Evolutionary conservation across 257 asterid genomes (phyloP).

Genomic region (Eustoma russellianum): DNA sequence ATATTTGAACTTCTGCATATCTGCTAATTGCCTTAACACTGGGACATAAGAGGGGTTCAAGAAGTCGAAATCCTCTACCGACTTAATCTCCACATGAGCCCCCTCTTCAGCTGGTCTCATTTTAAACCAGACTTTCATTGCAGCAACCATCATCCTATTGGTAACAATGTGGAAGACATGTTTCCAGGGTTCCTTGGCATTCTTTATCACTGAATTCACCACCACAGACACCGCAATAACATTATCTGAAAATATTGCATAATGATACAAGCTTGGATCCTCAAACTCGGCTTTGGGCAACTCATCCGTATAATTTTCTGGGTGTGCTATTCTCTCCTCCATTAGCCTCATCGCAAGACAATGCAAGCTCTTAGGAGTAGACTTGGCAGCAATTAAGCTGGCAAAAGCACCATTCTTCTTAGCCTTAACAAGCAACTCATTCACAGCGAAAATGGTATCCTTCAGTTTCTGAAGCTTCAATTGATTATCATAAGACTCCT

Average conservation of each 20-base stretch:
- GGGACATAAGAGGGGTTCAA: slow-evolving; percentile 73
- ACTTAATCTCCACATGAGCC: slow-evolving; percentile 77
- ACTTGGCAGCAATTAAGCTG: slow-evolving; percentile 76
- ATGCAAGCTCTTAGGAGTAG: slow-evolving; percentile 98
- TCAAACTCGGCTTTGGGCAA: slow-evolving; percentile 67
- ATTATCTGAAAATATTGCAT: slow-evolving; percentile 85
- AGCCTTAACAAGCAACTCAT: slow-evolving; percentile 86
- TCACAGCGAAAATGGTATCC: slow-evolving; percentile 87
- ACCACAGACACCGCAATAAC: slow-evolving; percentile 90
- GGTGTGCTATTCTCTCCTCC: slow-evolving; percentile 96
- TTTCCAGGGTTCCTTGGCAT: slow-evolving; percentile 86
- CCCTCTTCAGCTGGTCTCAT: slow-evolving; percentile 83
- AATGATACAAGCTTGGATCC: slow-evolving; percentile 85
- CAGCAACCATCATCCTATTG: slow-evolving; percentile 83
- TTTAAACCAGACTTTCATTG: slow-evolving; percentile 94
- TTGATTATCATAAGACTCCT: slow-evolving; percentile 94
- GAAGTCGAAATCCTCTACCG: slow-evolving; percentile 60
- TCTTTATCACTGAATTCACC: slow-evolving; percentile 73
- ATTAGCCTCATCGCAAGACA: slow-evolving; percentile 93
- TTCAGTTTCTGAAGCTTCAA: slow-evolving; percentile 88
- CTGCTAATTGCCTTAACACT: slow-evolving; percentile 54
- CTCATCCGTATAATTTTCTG: slow-evolving; percentile 74
- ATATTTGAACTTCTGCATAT: slow-evolving; percentile 58
- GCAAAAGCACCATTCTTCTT: slow-evolving; percentile 87
- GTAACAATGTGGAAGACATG: slow-evolving; percentile 88